These are phyloP conservation scores for Samsoniella hepiali DNA, from an alignment of 2,329 filamentous ascomycete species.

Conservation along the genomic window DNA sequence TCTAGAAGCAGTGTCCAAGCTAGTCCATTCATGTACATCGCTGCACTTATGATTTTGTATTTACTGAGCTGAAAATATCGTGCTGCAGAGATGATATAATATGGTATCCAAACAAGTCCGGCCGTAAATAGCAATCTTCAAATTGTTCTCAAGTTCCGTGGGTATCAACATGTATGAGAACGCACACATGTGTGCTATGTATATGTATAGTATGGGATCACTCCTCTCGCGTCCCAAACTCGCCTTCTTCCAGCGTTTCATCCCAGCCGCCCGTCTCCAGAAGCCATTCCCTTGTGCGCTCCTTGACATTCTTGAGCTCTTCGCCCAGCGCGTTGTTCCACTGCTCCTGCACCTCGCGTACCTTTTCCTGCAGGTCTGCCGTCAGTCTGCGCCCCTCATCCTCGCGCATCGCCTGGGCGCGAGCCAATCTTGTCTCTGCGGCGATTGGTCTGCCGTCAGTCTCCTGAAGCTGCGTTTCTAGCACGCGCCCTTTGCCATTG, in stretches of 20 bases:
- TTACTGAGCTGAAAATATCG: not conserved
- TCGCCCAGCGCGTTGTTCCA: conserved; percentile 86
- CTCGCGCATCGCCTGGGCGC: conserved; percentile 55
- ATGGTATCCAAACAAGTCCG: conserved; percentile 3
- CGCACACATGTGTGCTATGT: not conserved
- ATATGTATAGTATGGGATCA: not conserved
- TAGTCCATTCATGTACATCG: not conserved
- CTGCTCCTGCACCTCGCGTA: conserved; percentile 83
- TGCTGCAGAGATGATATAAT: not conserved
- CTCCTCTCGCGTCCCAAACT: conserved; percentile 43
- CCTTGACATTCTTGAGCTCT: conserved; percentile 69
- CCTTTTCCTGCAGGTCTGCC: conserved; percentile 88
- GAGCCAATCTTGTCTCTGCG: conserved; percentile 34
- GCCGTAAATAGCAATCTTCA: conserved; percentile 8
- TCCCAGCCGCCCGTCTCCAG: conserved; percentile 84
- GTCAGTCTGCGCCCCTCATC: conserved; percentile 71
- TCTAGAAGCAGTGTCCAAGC: not conserved
- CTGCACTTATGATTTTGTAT: not conserved
- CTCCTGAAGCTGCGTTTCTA: conserved; percentile 60
- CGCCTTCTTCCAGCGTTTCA: conserved; percentile 63
- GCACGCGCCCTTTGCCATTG: conserved; percentile 62
- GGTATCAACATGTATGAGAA: conserved; percentile 28
- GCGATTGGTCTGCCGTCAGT: conserved; percentile 32
- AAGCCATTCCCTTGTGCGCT: conserved; percentile 69
- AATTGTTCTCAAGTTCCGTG: conserved; percentile 21